Conservation (phyloP, 768 basidiomycete species). For the Arthromyces matolae region DNA sequence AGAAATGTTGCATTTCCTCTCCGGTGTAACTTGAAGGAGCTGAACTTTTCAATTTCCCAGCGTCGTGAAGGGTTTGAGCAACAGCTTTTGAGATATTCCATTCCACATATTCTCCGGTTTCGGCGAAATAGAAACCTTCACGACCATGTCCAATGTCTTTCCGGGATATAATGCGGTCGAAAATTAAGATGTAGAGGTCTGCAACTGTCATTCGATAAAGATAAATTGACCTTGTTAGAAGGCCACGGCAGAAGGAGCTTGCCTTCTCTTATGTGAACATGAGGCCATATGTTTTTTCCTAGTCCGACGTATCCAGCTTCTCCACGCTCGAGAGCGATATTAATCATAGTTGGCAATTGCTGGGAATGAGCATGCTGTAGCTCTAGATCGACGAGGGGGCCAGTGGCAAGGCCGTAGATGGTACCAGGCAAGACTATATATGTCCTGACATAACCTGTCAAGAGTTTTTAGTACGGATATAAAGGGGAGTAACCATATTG, state of each 20-base stretch:
- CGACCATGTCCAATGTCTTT: slow-evolving; percentile 37
- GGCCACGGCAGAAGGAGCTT: background rate
- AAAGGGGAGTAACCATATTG: background rate
- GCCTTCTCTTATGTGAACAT: slow-evolving; percentile 37
- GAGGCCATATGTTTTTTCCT: slow-evolving; percentile 51
- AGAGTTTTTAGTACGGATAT: background rate
- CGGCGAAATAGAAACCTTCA: slow-evolving; percentile 47
- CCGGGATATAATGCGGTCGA: slow-evolving; percentile 33
- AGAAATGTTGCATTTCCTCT: slow-evolving; percentile 40
- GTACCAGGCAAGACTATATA: slow-evolving; percentile 54
- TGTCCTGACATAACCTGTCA: slow-evolving; percentile 18
- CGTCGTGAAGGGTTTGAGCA: slow-evolving; percentile 28
- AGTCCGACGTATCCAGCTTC: slow-evolving; percentile 49
- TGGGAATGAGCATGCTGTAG: slow-evolving; percentile 47
- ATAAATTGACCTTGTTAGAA: background rate
- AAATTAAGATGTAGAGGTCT: slow-evolving; percentile 41
- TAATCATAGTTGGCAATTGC: slow-evolving; percentile 45
- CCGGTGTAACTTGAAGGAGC: slow-evolving; percentile 43
- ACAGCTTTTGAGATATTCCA: slow-evolving; percentile 35
- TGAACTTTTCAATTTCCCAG: slow-evolving; percentile 31
- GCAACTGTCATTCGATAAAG: slow-evolving; percentile 30
- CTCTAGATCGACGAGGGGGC: slow-evolving; percentile 46
- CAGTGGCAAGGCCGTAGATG: slow-evolving; percentile 47
- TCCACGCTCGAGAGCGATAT: slow-evolving; percentile 36
- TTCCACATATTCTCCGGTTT: slow-evolving; percentile 42